Conservation (phyloP, 176 grass and related monocot species). For the Rhynchospora pubera region DNA sequence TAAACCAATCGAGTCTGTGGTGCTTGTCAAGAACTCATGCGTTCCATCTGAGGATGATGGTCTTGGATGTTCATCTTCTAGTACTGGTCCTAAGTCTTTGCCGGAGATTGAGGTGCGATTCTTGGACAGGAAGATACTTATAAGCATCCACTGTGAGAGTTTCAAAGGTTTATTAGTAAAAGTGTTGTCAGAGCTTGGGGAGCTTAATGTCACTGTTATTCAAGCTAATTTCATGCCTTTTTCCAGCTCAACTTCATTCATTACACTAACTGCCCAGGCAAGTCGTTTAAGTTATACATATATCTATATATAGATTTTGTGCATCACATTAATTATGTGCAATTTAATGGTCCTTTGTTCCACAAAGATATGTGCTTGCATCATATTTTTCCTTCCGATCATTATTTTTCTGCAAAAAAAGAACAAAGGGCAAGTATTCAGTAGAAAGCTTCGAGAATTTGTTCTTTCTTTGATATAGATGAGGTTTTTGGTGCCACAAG, state of each 20-base stretch:
- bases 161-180: conserved; percentile 44
- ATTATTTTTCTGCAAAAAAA: background rate
- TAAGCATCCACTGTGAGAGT: conserved; percentile 58
- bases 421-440: background rate
- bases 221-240: conserved; percentile 73
- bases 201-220: conserved; percentile 45
- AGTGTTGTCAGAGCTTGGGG: conserved; percentile 58
- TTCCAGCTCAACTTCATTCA: conserved; percentile 33
- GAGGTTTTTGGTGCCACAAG: no score
- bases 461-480: no score
- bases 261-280: conserved; percentile 66
- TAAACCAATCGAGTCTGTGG: conserved; percentile 26
- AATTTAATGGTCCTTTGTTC: background rate
- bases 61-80: conserved; percentile 4
- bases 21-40: conserved; percentile 39
- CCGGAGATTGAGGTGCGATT: conserved; percentile 62
- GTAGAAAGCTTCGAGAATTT: no score
- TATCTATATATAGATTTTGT: background rate
- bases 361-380: background rate
- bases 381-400: background rate
- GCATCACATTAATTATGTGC: background rate
- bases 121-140: conserved; percentile 46
- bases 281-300: conserved; percentile 8
- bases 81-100: background rate
- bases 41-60: background rate